A percentile compares a stretch with the other conserved stretches of the same genome.
phyloP scores from a whole-genome alignment of 2,329 filamentous ascomycete species.

The Fusarium sp. region DNA sequence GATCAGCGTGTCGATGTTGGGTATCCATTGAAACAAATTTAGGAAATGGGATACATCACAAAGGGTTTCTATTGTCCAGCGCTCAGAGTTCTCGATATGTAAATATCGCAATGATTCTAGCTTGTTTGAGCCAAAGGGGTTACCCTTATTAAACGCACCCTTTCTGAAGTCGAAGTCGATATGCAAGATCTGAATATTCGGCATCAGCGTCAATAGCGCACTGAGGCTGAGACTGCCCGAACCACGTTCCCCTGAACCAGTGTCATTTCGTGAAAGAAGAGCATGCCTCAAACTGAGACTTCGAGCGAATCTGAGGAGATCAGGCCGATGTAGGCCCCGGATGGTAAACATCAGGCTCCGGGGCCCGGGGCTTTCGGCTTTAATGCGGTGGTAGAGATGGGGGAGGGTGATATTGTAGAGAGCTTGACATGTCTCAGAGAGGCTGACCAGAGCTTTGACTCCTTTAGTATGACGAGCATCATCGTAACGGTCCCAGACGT shows the following conservation, averaged over 20 bases:
- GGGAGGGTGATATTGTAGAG: background rate
- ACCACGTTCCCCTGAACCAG: no score
- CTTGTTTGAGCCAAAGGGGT: background rate
- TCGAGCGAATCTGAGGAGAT: background rate
- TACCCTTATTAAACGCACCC: no score
- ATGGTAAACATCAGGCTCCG: background rate
- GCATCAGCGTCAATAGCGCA: background rate
- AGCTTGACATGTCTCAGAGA: background rate
- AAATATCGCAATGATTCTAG: background rate
- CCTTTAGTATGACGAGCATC: no score
- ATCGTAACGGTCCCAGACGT: background rate
- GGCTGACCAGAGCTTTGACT: background rate
- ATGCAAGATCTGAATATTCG: background rate
- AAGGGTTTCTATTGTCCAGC: no score
- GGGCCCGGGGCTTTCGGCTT: background rate
- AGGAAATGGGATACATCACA: no score
- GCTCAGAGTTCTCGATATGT: background rate
- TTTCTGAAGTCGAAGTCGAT: fast-evolving
- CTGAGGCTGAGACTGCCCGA: no score
- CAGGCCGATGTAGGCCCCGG: background rate
- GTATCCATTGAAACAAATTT: background rate
- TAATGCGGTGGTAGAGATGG: background rate
- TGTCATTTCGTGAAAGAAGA: no score
- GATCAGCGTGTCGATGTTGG: background rate
- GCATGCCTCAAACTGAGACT: background rate